Base-by-base conservation (phyloP, 2,329 filamentous ascomycete species). In the Celoporthe dispersa region DNA sequence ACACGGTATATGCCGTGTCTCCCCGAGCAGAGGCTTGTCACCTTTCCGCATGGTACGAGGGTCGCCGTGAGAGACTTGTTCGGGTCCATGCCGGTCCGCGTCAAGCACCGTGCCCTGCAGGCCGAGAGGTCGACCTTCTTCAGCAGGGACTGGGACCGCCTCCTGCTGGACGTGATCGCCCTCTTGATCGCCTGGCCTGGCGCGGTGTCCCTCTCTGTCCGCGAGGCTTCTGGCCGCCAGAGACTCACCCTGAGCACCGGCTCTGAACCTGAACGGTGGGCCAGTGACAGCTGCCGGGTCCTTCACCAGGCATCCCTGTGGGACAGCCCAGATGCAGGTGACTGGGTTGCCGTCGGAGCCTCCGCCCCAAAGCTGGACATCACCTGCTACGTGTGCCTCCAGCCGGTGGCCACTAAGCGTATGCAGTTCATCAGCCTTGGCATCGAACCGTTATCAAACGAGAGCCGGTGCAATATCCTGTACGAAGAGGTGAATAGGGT, bases 81-180 rank as follows among this genome's bases (percentile, higher is more conserved):
- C 80, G 94, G 94, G 0, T 92, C 90, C 70, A 93, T 98, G 88
- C 94, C 95, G 0, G 95, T 98, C 16, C 90, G 95, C 19, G 91
- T 97, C 35, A 97, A 96, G 77, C 92, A 94, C 75, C 87, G 94
- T 72, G 87, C 87, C 0, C 74, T 89, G 3, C 80, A 83, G 73
- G 78, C 84, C 53, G 82, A 88, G 75, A 84, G 83, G 74, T 73
- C 84, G 14, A 77, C 83, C 33, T 82, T 90, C 62, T 82, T 90
- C 63, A 79, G 86, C 28, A 91, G 86, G 73, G 86, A 92, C 66
- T 95, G 92, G 89, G 86, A 89, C 37, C 79, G 79, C 0, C 80
- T 97, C 22, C 86, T 88, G 71, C 85, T 82, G 64, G 80, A 84
- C 7, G 75, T 94, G 2, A 84, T 89, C 1, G 86, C 87, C 1